These are phyloP conservation scores for Pythium utonaiense DNA, from an alignment of 352 stramenopile genomes.

Conservation along the genomic window DNA sequence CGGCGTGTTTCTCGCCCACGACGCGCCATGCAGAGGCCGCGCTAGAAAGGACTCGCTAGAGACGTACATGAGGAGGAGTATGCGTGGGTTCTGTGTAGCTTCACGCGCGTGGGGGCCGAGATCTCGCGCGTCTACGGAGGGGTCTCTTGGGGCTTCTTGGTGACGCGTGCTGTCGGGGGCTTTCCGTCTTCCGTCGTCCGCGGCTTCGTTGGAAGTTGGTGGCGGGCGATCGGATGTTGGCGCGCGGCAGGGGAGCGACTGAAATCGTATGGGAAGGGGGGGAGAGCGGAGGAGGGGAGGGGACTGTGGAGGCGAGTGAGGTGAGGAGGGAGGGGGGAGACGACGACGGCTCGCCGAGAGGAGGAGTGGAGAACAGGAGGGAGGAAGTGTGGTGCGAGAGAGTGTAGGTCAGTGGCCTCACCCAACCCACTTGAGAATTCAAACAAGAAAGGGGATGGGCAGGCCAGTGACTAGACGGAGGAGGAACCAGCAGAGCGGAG, in stretches of 20 bases:
- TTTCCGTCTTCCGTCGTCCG: neutral
- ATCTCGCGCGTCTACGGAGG: slow-evolving; percentile 3
- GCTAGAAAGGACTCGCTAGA: neutral
- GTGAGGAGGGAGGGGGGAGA: slow-evolving; percentile 21
- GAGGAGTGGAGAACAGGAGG: slow-evolving; percentile 13
- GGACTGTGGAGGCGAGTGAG: slow-evolving; percentile 13
- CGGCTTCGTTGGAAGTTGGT: slow-evolving; percentile 3
- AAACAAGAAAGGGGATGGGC: slow-evolving; percentile 24
- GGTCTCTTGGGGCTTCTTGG: neutral
- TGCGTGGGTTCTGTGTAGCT: neutral
- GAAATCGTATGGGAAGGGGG: slow-evolving; percentile 14
- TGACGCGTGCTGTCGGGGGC: neutral
- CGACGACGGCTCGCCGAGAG: neutral
- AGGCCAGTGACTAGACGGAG: slow-evolving; percentile 19
- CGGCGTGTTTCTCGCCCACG: neutral
- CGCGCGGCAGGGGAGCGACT: slow-evolving; percentile 3
- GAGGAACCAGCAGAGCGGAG: slow-evolving; percentile 11
- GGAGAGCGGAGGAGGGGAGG: slow-evolving; percentile 4
- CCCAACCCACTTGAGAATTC: slow-evolving; percentile 36
- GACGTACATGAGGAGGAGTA: neutral
- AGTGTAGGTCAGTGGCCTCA: slow-evolving; percentile 25
- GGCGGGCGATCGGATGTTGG: slow-evolving; percentile 6
- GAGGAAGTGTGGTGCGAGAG: slow-evolving; percentile 3
- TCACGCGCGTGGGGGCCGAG: neutral
- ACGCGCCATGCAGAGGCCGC: neutral